Conservation (phyloP, 768 basidiomycete genomes). For the Hygrophoropsis aurantiaca region DNA sequence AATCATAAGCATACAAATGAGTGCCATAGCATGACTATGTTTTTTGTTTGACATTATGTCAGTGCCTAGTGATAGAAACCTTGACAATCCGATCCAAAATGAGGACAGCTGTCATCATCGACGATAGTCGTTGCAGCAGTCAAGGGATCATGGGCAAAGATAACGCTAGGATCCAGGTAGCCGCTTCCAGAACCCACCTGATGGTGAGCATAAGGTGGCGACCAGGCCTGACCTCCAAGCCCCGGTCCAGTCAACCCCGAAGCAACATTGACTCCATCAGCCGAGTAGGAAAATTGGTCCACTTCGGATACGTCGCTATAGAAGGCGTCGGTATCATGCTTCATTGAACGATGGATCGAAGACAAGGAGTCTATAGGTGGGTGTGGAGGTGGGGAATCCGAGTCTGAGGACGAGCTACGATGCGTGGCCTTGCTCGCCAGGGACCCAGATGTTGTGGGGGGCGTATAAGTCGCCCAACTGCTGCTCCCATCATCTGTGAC, state of each 20-base stretch:
- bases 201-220: constrained; percentile 27
- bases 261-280: constrained; percentile 13
- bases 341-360: constrained; percentile 18
- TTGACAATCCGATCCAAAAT: constrained; percentile 46
- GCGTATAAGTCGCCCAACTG: constrained; percentile 64
- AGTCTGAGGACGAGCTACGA: constrained; percentile 32
- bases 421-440: constrained; percentile 42
- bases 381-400: constrained; percentile 18
- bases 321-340: constrained; percentile 39
- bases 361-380: constrained; percentile 4
- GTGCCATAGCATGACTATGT: too few species aligned
- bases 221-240: constrained; percentile 17
- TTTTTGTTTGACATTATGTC: too few species aligned
- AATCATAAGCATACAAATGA: too few species aligned
- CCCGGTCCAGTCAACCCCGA: constrained; percentile 14
- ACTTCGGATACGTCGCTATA: constrained; percentile 43
- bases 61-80: constrained; percentile 26
- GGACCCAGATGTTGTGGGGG: constrained; percentile 57
- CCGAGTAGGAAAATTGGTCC: constrained; percentile 52
- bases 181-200: constrained; percentile 24
- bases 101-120: constrained; percentile 38
- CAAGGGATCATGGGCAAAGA: constrained; percentile 25
- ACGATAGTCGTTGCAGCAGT: constrained; percentile 31
- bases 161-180: constrained; percentile 28
- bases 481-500: constrained; percentile 48